Conservation (phyloP, 106 monocot species). For the Alisma plantagoaquatica region DNA sequence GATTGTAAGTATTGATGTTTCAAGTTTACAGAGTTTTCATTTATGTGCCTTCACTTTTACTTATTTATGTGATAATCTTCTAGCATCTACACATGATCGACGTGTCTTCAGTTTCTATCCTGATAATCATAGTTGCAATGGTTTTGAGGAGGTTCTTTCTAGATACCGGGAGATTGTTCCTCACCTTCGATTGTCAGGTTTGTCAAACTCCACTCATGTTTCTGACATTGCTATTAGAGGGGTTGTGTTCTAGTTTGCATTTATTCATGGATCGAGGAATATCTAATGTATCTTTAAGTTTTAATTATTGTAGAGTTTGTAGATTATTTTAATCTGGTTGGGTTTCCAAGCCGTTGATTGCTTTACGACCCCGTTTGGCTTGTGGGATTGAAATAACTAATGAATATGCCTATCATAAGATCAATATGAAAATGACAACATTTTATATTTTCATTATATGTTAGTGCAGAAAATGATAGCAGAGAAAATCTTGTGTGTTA, state of each 20-base stretch:
- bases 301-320: background rate
- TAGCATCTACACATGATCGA: constrained; percentile 67
- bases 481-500: too few species aligned
- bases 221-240: background rate
- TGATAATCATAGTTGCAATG: constrained; percentile 57
- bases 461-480: too few species aligned
- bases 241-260: background rate
- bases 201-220: background rate
- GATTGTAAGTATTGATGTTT: constrained; percentile 56
- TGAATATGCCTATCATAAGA: too few species aligned
- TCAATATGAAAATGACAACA: too few species aligned
- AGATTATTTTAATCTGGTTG: background rate
- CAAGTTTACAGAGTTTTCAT: background rate
- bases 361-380: background rate
- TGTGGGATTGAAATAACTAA: too few species aligned
- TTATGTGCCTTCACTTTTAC: constrained; percentile 2
- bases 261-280: background rate
- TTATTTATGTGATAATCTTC: background rate
- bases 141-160: constrained; percentile 81
- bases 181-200: constrained; percentile 71
- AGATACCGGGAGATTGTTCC: constrained; percentile 73
- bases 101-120: constrained; percentile 63
- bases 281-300: background rate
- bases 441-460: too few species aligned
- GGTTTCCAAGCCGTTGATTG: background rate